A percentile compares a stretch with the other conserved stretches of the same genome.
These are phyloP conservation scores for Trypanosoma grayi DNA, from an alignment of 208 protist species.

Conservation along the genomic window DNA sequence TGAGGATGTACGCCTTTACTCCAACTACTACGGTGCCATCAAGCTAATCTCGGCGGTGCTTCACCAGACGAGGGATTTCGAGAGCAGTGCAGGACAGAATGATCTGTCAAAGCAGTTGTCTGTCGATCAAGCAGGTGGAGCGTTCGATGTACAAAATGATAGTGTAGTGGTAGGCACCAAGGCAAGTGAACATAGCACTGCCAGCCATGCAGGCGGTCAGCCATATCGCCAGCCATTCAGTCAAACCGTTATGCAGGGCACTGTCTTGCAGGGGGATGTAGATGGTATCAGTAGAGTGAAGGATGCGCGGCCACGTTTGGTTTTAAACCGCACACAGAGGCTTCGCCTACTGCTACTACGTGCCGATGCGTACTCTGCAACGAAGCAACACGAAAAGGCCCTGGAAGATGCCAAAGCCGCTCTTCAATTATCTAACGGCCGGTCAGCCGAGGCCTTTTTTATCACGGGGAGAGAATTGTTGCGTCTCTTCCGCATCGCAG, in stretches of 20 bases:
- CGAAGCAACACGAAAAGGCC: constrained; percentile 55
- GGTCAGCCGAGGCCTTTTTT: constrained; percentile 71
- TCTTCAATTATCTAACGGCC: constrained; percentile 41
- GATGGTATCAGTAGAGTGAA: constrained; percentile 4
- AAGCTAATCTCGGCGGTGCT: constrained; percentile 43
- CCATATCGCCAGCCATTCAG: not conserved
- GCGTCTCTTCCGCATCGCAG: constrained; percentile 44
- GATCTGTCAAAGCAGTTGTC: constrained; percentile 3
- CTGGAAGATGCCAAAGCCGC: constrained; percentile 59
- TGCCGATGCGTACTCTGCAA: constrained; percentile 51
- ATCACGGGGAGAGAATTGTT: constrained; percentile 56
- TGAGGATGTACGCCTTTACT: constrained; percentile 57
- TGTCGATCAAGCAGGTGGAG: not conserved
- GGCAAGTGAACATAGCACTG: not conserved
- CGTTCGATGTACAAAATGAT: not conserved
- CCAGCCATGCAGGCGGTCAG: not conserved
- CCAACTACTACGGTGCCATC: constrained; percentile 60
- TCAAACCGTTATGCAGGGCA: constrained; percentile 17
- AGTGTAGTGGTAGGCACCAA: not conserved
- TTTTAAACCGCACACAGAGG: constrained; percentile 58
- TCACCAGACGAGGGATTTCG: not conserved
- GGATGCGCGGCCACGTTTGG: not conserved
- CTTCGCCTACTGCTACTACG: constrained; percentile 71
- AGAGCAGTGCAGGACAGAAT: constrained; percentile 18
- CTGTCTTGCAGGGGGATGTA: constrained; percentile 15